Conservation (phyloP, 345 rosid species). For the Populus simonii region DNA sequence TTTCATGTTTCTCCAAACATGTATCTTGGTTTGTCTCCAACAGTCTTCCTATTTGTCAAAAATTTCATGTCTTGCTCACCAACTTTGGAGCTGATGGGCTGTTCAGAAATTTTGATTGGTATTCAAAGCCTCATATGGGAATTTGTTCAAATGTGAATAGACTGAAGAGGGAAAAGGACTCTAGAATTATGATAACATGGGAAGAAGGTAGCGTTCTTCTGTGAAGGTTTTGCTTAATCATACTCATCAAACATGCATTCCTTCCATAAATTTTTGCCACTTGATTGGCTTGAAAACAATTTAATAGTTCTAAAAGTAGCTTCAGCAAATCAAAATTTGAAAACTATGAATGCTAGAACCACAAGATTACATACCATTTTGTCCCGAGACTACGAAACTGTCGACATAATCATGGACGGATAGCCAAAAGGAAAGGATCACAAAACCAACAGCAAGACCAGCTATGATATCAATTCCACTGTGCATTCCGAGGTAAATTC, state of each 20-base stretch:
- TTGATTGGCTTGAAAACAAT: constrained; percentile 8
- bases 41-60: not conserved
- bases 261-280: not conserved
- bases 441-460: constrained; percentile 71
- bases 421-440: constrained; percentile 73
- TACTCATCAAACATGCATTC: not conserved
- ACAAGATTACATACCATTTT: constrained; percentile 58
- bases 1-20: not conserved
- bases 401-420: constrained; percentile 54
- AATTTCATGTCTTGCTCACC: not conserved
- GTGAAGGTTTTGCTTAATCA: not conserved
- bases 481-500: constrained; percentile 99
- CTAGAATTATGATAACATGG: not conserved
- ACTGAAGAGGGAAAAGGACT: not conserved
- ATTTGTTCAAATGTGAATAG: not conserved
- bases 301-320: constrained; percentile 12
- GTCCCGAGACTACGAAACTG: constrained; percentile 63
- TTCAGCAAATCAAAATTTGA: not conserved
- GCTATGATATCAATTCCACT: constrained; percentile 72
- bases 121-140: not conserved
- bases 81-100: not conserved
- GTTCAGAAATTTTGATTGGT: not conserved
- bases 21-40: not conserved
- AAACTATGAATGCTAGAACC: not conserved
- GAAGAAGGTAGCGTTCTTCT: not conserved